Evolutionary conservation across 2,329 filamentous ascomycete species (phyloP).

Genomic region (Fulvia fulva): DNA sequence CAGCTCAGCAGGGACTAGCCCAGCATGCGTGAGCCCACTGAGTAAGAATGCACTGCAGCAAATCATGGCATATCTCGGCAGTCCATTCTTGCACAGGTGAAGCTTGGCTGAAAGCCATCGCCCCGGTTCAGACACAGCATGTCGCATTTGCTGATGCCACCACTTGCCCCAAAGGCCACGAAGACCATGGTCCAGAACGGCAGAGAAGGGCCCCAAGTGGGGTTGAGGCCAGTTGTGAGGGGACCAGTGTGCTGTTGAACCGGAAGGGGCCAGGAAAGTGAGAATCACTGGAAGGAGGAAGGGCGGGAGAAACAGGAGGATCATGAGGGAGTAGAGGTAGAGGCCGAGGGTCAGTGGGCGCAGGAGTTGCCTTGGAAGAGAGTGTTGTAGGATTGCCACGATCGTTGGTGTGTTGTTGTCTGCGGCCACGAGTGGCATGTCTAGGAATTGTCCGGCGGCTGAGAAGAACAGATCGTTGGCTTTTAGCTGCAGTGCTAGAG

Average conservation of each 20-base stretch:
- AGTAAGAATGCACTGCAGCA: conserved; percentile 25
- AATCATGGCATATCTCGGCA: conserved; percentile 23
- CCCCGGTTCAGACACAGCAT: conserved; percentile 24
- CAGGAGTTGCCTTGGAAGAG: conserved; percentile 18
- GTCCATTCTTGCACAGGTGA: conserved; percentile 7
- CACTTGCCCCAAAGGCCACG: conserved; percentile 31
- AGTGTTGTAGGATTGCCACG: neutral
- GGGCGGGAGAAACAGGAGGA: conserved; percentile 25
- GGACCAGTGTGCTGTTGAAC: conserved; percentile 19
- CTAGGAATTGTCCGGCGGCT: conserved; percentile 4
- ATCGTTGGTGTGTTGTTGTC: conserved; percentile 10
- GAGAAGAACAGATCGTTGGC: conserved; percentile 27
- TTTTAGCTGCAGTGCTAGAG: conserved; percentile 9
- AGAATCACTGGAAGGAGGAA: conserved; percentile 22
- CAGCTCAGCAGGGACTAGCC: conserved; percentile 30
- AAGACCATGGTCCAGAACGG: conserved; percentile 22
- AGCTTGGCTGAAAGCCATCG: conserved; percentile 22
- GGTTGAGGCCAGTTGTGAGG: conserved; percentile 28
- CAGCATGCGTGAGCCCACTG: conserved; percentile 30
- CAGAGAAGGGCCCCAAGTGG: conserved; percentile 26
- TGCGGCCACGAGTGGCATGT: neutral
- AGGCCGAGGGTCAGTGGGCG: conserved; percentile 23
- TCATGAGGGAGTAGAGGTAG: conserved; percentile 27
- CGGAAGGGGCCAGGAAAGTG: conserved; percentile 15
- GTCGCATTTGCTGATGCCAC: conserved; percentile 34